Evolutionary conservation across 164 flowering plant genomes (phyloP).

Genomic region (Chimonanthus praecox): DNA sequence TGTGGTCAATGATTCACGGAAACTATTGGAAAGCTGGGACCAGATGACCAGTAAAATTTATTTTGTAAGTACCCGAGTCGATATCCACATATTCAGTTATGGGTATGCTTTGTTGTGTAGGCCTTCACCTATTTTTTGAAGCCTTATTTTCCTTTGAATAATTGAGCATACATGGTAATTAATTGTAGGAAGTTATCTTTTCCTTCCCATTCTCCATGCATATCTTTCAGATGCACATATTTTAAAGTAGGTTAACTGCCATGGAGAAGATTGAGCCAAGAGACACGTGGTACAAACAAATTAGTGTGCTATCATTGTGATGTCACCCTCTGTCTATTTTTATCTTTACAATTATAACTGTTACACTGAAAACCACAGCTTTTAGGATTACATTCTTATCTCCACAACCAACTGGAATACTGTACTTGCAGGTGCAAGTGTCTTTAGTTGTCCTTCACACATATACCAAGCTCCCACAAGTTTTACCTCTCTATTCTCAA

Average conservation of each 20-base stretch:
- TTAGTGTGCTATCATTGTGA: neutral
- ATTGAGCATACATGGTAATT: neutral
- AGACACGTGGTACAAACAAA: neutral
- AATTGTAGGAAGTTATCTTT: neutral
- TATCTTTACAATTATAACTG: no score
- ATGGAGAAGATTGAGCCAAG: no score
- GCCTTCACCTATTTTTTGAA: neutral
- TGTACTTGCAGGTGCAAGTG: no score
- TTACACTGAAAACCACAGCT: no score
- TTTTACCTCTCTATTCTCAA: no score
- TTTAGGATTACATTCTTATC: no score
- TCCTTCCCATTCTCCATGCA: neutral
- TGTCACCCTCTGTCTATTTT: neutral
- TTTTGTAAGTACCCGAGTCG: conserved; percentile 50
- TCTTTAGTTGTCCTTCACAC: no score
- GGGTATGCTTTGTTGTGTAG: neutral
- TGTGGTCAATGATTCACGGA: conserved; percentile 50
- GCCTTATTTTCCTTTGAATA: neutral
- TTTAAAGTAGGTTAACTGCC: neutral
- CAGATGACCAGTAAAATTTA: conserved; percentile 70
- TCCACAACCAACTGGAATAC: no score
- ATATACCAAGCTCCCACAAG: no score
- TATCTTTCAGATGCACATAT: neutral
- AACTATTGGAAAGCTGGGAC: conserved; percentile 61
- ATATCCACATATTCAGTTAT: neutral